Base-by-base conservation (phyloP, 2,329 filamentous ascomycete species). In the Kalmusia sp. region DNA sequence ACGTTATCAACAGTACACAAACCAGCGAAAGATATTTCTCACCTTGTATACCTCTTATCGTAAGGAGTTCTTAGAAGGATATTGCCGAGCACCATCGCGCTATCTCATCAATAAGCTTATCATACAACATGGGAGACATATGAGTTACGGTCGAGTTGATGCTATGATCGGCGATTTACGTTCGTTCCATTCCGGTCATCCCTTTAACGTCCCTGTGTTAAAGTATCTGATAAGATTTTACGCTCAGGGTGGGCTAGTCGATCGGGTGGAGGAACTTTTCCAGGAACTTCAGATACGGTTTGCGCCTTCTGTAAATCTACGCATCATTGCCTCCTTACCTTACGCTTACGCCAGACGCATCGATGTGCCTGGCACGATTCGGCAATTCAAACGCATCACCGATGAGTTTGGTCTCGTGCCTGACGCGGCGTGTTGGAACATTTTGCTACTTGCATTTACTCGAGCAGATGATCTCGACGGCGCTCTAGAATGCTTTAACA, bases 321-420 rank as follows among this genome's bases (percentile, higher is more conserved):
- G 54, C 4, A 40, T 62, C 22, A 37, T 72, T 3, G 58, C 62
- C 8, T 51, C 59, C 14, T 63, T 92, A 3, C 78, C 96, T 34
- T 85, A 89, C 59, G 89, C 88, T 0, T 85, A 93, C 73, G 87
- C 91, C 1, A 83, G 85, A 51, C 79, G 84, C 44, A 89, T 87
- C 2, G 85, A 96, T 59, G 71, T 88, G 0, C 67, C 77, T 3
- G 79, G 84, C 45, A 85, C 88, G 0, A 76, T 83, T 44, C 71
- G 77, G 17, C 82, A 87, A 30, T 89, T 97, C 55, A 68, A 84
- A 40, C 78, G 81, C n/a, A 84, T 95, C 51, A 68, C 70, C 21
- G 63, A 75, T 6, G 78, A 84, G 44, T 87, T 87, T 63, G 74
- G 77, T 1, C 62, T 89, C 14, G 60, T 77, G 35, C 88, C 87